phyloP scores from a whole-genome alignment of 2,329 filamentous ascomycete genomes.

The Triangularia verruculosa region DNA sequence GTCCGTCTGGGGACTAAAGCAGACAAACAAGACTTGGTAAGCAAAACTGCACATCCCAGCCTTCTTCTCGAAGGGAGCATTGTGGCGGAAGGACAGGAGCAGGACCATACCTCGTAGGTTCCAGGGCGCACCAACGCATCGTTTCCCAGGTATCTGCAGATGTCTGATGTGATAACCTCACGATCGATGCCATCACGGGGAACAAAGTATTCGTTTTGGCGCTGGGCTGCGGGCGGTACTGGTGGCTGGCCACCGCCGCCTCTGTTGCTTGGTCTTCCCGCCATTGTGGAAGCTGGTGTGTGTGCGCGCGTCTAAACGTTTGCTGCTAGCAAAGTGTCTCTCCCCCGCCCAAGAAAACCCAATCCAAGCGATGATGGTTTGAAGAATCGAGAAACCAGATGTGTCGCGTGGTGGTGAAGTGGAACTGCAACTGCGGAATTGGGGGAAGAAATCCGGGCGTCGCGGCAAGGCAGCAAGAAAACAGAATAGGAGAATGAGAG shows the following conservation, averaged over 20 bases:
- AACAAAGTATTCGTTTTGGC: slow-evolving; percentile 77
- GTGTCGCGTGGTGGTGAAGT: not conserved
- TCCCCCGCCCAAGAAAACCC: not conserved
- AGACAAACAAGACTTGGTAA: not conserved
- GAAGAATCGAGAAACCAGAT: not conserved
- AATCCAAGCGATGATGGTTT: not conserved
- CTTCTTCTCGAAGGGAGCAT: not conserved
- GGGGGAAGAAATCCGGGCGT: slow-evolving; percentile 9
- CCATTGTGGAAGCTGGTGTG: slow-evolving; percentile 33
- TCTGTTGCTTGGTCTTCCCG: slow-evolving; percentile 38
- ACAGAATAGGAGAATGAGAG: slow-evolving; percentile 28
- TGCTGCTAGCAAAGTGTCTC: not conserved
- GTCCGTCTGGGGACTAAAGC: slow-evolving; percentile 47
- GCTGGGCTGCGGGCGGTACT: slow-evolving; percentile 41
- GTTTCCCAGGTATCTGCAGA: slow-evolving; percentile 79
- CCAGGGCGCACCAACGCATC: slow-evolving; percentile 76
- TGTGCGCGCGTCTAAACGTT: not conserved
- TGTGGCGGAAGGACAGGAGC: not conserved
- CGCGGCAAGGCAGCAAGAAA: slow-evolving; percentile 24
- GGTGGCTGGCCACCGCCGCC: slow-evolving; percentile 34
- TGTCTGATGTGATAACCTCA: slow-evolving; percentile 80
- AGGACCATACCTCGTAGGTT: slow-evolving; percentile 63
- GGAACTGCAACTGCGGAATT: not conserved
- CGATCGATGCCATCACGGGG: slow-evolving; percentile 77
- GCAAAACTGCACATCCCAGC: not conserved